phyloP scores from a whole-genome alignment of 2,329 filamentous ascomycete species.

The Pseudogymnoascus verrucosus region DNA sequence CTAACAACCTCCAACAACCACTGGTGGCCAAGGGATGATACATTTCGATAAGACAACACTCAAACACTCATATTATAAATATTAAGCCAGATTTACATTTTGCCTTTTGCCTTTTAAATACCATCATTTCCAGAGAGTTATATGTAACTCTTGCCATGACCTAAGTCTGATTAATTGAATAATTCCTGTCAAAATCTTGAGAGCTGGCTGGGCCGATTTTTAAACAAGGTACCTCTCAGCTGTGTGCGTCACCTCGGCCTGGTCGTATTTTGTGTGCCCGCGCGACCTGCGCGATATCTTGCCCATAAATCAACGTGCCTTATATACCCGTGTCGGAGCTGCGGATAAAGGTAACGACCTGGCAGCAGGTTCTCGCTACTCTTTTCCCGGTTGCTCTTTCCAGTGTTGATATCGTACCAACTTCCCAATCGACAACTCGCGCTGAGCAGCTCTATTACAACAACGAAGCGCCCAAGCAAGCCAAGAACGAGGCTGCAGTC shows the following conservation, averaged over 20 bases:
- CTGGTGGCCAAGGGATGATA: not conserved
- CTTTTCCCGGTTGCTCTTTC: not conserved
- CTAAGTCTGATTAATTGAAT: not conserved
- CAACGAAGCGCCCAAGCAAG: not conserved
- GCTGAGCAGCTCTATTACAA: not conserved
- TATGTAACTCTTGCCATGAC: not conserved
- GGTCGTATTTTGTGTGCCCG: not conserved
- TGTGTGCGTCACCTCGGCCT: conserved; percentile 8
- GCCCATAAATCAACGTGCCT: not conserved
- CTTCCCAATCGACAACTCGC: not conserved
- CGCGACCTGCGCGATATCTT: conserved; percentile 2
- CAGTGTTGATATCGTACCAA: not conserved
- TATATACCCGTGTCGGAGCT: conserved; percentile 1
- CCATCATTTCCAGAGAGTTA: not conserved
- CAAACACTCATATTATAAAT: conserved; percentile 8
- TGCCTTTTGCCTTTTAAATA: not conserved
- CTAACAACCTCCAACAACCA: not conserved
- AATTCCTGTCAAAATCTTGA: not conserved
- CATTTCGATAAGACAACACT: not conserved
- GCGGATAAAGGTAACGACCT: conserved; percentile 5
- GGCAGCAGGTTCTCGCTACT: not conserved
- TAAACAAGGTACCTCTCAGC: not conserved
- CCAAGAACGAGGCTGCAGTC: not conserved
- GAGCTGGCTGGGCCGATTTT: conserved; percentile 3
- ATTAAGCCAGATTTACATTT: conserved; percentile 2